phyloP scores from a whole-genome alignment of 495 filamentous ascomycete species.

The Aspergillus incahuasiensis region DNA sequence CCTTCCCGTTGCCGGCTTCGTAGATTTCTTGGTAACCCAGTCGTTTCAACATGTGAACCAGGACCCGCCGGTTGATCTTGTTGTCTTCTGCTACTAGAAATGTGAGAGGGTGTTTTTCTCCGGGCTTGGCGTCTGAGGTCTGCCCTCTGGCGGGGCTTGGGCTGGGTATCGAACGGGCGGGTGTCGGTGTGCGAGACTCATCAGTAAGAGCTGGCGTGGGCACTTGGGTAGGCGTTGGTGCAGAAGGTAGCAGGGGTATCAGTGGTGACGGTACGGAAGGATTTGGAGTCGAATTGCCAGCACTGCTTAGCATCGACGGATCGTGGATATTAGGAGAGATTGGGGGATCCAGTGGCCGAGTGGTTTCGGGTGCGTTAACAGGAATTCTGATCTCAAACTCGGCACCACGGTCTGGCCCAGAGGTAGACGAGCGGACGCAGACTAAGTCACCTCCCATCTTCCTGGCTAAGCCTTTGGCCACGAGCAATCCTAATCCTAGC shows the following conservation, averaged over 20 bases:
- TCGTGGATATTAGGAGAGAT: slow-evolving; percentile 26
- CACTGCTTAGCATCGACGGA: slow-evolving; percentile 21
- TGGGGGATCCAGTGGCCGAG: slow-evolving; percentile 38
- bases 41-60: slow-evolving; percentile 65
- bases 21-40: slow-evolving; percentile 63
- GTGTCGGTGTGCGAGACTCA: slow-evolving; percentile 27
- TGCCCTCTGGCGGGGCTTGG: slow-evolving; percentile 20
- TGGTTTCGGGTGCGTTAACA: slow-evolving; percentile 46
- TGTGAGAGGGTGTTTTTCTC: slow-evolving; percentile 57
- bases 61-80: slow-evolving; percentile 69
- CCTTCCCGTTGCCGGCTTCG: slow-evolving; percentile 67
- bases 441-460: slow-evolving; percentile 72
- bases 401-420: slow-evolving; percentile 62
- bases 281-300: slow-evolving; percentile 22
- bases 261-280: slow-evolving; percentile 21
- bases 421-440: slow-evolving; percentile 63
- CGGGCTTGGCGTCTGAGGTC: slow-evolving; percentile 43
- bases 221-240: slow-evolving; percentile 28
- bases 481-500: slow-evolving; percentile 67
- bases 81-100: slow-evolving; percentile 80
- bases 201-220: slow-evolving; percentile 32
- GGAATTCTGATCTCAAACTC: slow-evolving; percentile 73
- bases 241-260: slow-evolving; percentile 16
- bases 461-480: slow-evolving; percentile 70
- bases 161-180: slow-evolving; percentile 22